phyloP scores from a whole-genome alignment of 1,139 yeast species.

The Geotrichum citri-aurantii region DNA sequence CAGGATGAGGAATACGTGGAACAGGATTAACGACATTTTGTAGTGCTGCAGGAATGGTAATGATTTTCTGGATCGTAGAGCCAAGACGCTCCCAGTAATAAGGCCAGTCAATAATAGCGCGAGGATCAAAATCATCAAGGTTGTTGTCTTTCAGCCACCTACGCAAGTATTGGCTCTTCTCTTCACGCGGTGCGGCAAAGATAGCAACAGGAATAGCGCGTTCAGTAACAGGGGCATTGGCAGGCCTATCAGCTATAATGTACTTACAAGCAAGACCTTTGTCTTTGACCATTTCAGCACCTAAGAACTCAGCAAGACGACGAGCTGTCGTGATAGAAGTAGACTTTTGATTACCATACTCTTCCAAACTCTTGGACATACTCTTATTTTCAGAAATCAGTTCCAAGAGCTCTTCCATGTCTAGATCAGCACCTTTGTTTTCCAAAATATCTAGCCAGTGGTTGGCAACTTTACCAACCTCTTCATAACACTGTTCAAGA shows the following conservation, averaged over 20 bases:
- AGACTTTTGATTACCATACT: slow-evolving; percentile 85
- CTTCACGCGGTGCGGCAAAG: slow-evolving; percentile 69
- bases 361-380: slow-evolving; percentile 88
- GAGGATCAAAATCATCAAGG: slow-evolving; percentile 77
- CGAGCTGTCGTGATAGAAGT: slow-evolving; percentile 94
- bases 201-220: slow-evolving; percentile 96
- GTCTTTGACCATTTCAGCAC: slow-evolving; percentile 96
- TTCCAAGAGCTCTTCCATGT: slow-evolving; percentile 90
- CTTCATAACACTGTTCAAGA: slow-evolving; percentile 71
- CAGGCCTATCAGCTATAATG: slow-evolving; percentile 80
- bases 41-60: slow-evolving; percentile 95
- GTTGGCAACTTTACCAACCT: slow-evolving; percentile 90
- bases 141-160: slow-evolving; percentile 84
- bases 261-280: slow-evolving; percentile 95
- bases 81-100: slow-evolving; percentile 89
- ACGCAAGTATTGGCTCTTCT: slow-evolving; percentile 59
- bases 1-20: slow-evolving; percentile 91
- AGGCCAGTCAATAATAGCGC: slow-evolving; percentile 87
- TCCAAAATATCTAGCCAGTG: slow-evolving; percentile 94
- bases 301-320: slow-evolving; percentile 88
- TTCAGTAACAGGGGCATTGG: slow-evolving; percentile 87
- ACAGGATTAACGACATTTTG: slow-evolving; percentile 91
- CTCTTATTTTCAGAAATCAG: slow-evolving; percentile 94
- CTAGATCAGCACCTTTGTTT: slow-evolving; percentile 77
- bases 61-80: slow-evolving; percentile 88